Evolutionary conservation across 371 early-diverging fungal species (phyloP).

Genomic region (Saksenaea oblongispora): DNA sequence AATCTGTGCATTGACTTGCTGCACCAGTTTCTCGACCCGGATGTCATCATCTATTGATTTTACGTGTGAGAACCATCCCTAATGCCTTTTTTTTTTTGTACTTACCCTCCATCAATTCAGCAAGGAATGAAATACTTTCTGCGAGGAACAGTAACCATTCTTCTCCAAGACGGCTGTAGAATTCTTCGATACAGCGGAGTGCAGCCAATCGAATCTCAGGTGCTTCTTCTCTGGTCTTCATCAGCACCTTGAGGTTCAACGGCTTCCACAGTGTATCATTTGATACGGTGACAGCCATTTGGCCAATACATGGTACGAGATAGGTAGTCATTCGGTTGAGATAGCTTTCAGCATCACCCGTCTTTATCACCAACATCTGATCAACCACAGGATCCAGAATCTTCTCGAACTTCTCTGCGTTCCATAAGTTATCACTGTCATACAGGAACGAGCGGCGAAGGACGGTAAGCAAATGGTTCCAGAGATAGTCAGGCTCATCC

Average conservation of each 20-base stretch:
- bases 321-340: slow-evolving; percentile 58
- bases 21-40: slow-evolving; percentile 79
- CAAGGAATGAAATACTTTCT: slow-evolving; percentile 94
- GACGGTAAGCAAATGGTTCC: slow-evolving; percentile 61
- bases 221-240: slow-evolving; percentile 73
- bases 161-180: slow-evolving; percentile 87
- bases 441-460: slow-evolving; percentile 75
- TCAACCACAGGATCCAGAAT: slow-evolving; percentile 69
- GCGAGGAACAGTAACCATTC: slow-evolving; percentile 90
- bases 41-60: slow-evolving; percentile 55
- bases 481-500: slow-evolving; percentile 48
- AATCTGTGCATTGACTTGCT: slow-evolving; percentile 83
- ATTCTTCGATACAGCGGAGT: slow-evolving; percentile 71
- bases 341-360: slow-evolving; percentile 45
- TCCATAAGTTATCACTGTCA: slow-evolving; percentile 74
- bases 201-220: slow-evolving; percentile 78
- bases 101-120: slow-evolving; percentile 89
- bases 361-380: slow-evolving; percentile 68
- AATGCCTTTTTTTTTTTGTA: background rate
- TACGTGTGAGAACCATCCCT: background rate
- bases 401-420: slow-evolving; percentile 72
- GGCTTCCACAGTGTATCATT: slow-evolving; percentile 89
- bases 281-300: slow-evolving; percentile 79
- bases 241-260: slow-evolving; percentile 78
- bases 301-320: slow-evolving; percentile 80